Percentiles rank a stretch among this genome's conserved stretches.
Evolutionary conservation across 371 early-diverging fungal species (phyloP).

Genomic region (Fennellomyces sp.): DNA sequence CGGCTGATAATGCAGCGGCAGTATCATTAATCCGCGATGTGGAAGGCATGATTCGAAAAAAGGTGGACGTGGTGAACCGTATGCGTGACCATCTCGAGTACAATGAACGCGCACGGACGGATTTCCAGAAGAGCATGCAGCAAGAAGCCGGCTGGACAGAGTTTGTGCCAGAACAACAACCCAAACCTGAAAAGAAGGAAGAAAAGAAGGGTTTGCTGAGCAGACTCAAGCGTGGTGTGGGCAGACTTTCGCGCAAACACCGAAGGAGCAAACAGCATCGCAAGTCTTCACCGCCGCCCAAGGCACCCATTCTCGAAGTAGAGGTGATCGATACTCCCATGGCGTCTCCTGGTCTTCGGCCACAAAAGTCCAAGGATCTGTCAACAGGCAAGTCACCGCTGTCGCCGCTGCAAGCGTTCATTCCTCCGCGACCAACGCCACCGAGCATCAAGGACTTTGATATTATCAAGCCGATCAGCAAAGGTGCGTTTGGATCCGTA

Average conservation of each 20-base stretch:
- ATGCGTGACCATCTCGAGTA: conserved; percentile 53
- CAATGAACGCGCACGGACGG: conserved; percentile 38
- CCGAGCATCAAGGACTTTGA: conserved; percentile 91
- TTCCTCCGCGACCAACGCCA: conserved; percentile 44
- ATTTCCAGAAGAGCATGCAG: conserved; percentile 39
- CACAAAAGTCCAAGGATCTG: conserved; percentile 10
- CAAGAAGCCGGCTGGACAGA: conserved; percentile 45
- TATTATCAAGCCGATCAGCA: conserved; percentile 91
- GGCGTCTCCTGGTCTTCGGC: conserved; percentile 33
- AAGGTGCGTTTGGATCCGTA: conserved; percentile 92
- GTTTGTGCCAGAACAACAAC: conserved; percentile 25
- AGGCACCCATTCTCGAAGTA: conserved; percentile 10
- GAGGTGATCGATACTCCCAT: conserved; percentile 46
- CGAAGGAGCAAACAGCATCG: neutral
- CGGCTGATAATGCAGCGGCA: conserved; percentile 31
- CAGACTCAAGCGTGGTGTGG: conserved; percentile 22
- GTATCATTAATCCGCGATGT: conserved; percentile 33
- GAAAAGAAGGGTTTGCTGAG: conserved; percentile 25
- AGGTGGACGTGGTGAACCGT: conserved; percentile 51
- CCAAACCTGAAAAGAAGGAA: conserved; percentile 2
- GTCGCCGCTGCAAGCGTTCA: conserved; percentile 51
- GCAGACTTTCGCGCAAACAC: conserved; percentile 1
- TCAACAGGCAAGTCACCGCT: conserved; percentile 38
- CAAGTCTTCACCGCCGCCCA: neutral
- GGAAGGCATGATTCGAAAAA: conserved; percentile 30